phyloP scores from a whole-genome alignment of 2,329 filamentous ascomycete species.

The Corynespora cassiicola region DNA sequence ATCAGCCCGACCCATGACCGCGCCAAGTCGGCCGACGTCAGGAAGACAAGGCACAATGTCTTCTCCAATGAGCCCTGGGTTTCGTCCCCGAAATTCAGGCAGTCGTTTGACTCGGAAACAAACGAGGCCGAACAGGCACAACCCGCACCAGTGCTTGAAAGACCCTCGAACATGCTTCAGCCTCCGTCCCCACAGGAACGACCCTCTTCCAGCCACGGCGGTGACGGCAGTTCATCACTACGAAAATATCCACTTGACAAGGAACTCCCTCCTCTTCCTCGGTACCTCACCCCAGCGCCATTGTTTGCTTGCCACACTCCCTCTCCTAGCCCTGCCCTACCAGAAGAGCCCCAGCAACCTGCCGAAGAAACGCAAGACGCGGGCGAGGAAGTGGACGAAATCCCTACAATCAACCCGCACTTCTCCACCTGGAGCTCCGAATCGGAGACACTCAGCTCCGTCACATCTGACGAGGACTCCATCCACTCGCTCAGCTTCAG shows the following conservation, averaged over 20 bases:
- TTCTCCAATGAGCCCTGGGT: slow-evolving; percentile 38
- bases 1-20: slow-evolving; percentile 24
- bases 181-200: slow-evolving; percentile 23
- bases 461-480: slow-evolving; percentile 31
- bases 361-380: slow-evolving; percentile 15
- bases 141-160: slow-evolving; percentile 27
- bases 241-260: slow-evolving; percentile 30
- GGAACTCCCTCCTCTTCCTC: slow-evolving; percentile 37
- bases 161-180: slow-evolving; percentile 20
- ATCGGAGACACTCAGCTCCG: slow-evolving; percentile 29
- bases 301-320: slow-evolving; percentile 29
- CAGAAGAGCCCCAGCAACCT: slow-evolving; percentile 9
- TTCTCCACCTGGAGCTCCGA: slow-evolving; percentile 43
- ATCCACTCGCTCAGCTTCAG: slow-evolving; percentile 40
- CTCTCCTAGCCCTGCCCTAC: slow-evolving; percentile 12
- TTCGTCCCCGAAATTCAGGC: slow-evolving; percentile 26
- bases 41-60: slow-evolving; percentile 28
- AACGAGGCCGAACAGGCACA: slow-evolving; percentile 19
- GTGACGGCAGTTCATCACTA: slow-evolving; percentile 17
- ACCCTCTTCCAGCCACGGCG: slow-evolving; percentile 37
- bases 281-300: slow-evolving; percentile 35
- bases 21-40: slow-evolving; percentile 39
- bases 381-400: slow-evolving; percentile 21
- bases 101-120: slow-evolving; percentile 18
- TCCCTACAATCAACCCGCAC: slow-evolving; percentile 32